phyloP scores from a whole-genome alignment of 2,329 filamentous ascomycete species.

The Phoma sp. region DNA sequence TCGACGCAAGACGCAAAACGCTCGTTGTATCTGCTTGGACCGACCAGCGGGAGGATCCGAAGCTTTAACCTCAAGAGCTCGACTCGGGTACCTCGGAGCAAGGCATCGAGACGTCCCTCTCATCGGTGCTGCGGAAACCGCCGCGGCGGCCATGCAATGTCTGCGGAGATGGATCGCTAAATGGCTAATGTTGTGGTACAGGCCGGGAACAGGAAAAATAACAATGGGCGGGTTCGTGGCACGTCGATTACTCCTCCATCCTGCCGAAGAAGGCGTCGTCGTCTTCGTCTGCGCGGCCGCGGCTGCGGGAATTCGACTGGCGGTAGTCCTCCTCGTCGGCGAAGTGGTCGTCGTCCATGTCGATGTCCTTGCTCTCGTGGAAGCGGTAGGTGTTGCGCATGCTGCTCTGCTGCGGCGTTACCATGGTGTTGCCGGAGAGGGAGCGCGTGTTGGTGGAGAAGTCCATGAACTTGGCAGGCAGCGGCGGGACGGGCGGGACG shows the following conservation, averaged over 20 bases:
- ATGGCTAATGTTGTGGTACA: slow-evolving; percentile 49
- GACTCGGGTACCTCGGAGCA: slow-evolving; percentile 9
- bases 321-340: slow-evolving; percentile 72
- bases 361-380: slow-evolving; percentile 52
- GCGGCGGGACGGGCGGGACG: slow-evolving; percentile 84
- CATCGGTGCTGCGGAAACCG: slow-evolving; percentile 48
- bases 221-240: slow-evolving; percentile 9
- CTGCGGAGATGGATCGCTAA: slow-evolving; percentile 51
- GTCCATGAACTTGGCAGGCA: slow-evolving; percentile 80
- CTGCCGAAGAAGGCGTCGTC: slow-evolving; percentile 95
- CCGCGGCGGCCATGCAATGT: slow-evolving; percentile 31
- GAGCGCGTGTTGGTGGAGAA: slow-evolving; percentile 62
- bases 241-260: slow-evolving; percentile 76
- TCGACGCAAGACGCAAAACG: slow-evolving; percentile 42
- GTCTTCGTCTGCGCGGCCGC: slow-evolving; percentile 79
- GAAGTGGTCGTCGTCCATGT: slow-evolving; percentile 66
- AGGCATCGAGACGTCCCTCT: slow-evolving; percentile 44
- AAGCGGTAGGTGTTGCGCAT: slow-evolving; percentile 67
- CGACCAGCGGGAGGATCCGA: slow-evolving; percentile 21
- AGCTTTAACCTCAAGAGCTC: slow-evolving; percentile 52
- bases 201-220: slow-evolving; percentile 24
- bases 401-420: slow-evolving; percentile 66
- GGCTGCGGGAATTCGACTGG: slow-evolving; percentile 48
- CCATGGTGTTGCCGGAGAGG: slow-evolving; percentile 64
- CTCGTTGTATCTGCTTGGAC: slow-evolving; percentile 13